A percentile compares a stretch with the other conserved stretches of the same genome.
Evolutionary conservation across 345 rosid species (phyloP).

Genomic region (Ceriops tagal): DNA sequence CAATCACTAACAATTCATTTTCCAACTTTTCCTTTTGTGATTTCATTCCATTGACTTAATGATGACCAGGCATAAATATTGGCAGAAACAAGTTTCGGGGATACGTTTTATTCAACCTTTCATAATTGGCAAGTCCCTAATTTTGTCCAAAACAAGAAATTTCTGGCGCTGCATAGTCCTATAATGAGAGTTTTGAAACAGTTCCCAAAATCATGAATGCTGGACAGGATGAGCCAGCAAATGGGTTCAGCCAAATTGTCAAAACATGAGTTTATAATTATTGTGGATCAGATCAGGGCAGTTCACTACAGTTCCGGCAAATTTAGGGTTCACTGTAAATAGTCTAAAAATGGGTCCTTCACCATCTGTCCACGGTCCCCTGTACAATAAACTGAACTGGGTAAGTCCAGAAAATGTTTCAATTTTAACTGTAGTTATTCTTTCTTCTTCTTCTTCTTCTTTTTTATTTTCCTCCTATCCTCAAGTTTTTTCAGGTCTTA

Average conservation of each 20-base stretch:
- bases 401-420: conserved; percentile 5
- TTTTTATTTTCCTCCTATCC: not conserved
- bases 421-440: not conserved
- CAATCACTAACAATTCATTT: too few relatives aligned
- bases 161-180: too few relatives aligned
- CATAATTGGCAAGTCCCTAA: too few relatives aligned
- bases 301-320: conserved; percentile 3
- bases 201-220: conserved; percentile 7
- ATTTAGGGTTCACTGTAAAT: conserved; percentile 18
- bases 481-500: conserved; percentile 11
- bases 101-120: too few relatives aligned
- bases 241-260: conserved; percentile 14
- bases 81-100: too few relatives aligned
- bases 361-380: conserved; percentile 36
- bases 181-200: not conserved
- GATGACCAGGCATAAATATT: too few relatives aligned
- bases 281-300: not conserved
- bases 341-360: conserved; percentile 21
- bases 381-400: conserved; percentile 20
- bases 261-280: conserved; percentile 8
- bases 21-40: too few relatives aligned
- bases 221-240: conserved; percentile 15
- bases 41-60: too few relatives aligned
- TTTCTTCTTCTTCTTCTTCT: not conserved
- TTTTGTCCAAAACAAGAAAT: too few relatives aligned